Evolutionary conservation across 768 basidiomycete species (phyloP).

Genomic region (Leccinum disarticulatum): DNA sequence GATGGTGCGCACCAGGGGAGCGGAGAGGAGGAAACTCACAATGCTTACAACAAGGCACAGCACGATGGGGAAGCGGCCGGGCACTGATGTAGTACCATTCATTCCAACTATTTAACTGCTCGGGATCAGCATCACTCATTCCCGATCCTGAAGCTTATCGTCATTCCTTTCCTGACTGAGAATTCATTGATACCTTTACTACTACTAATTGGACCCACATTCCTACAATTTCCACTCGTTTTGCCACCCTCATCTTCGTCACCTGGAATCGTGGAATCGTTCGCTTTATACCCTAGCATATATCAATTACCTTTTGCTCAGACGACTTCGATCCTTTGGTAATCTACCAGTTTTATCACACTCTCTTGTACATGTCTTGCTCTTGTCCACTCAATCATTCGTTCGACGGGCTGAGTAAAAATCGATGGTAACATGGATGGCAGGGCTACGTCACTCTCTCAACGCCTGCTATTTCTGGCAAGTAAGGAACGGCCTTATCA

Average conservation of each 20-base stretch:
- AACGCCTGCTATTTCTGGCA: background rate
- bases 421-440: background rate
- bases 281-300: conserved; percentile 11
- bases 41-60: conserved; percentile 21
- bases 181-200: background rate
- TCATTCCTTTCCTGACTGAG: background rate
- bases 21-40: conserved; percentile 14
- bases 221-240: conserved; percentile 20
- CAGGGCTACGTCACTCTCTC: too few species aligned
- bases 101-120: background rate
- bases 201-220: background rate
- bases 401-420: background rate
- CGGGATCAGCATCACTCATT: background rate
- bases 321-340: background rate
- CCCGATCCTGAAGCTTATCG: background rate
- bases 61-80: conserved; percentile 22
- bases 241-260: conserved; percentile 1
- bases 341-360: background rate
- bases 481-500: too few species aligned
- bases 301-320: background rate
- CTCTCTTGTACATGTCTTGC: background rate
- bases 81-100: conserved; percentile 11
- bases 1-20: conserved; percentile 26
- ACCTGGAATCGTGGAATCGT: conserved; percentile 2
- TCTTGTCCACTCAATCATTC: background rate